Conservation (phyloP, 306 rosid genomes). For the Cucumis hystrix region DNA sequence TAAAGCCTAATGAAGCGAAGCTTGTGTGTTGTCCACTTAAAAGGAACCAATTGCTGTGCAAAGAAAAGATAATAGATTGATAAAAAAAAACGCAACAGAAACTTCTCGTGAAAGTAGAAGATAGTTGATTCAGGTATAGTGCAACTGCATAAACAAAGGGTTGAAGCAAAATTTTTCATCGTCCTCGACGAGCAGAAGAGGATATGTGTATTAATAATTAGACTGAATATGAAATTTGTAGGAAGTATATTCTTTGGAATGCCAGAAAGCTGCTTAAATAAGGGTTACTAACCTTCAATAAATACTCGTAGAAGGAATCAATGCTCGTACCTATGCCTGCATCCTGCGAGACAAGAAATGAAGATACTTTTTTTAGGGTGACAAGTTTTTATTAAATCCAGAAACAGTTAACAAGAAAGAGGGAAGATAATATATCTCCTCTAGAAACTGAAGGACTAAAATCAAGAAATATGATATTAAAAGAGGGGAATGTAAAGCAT, state of each 20-base stretch:
- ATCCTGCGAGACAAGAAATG: constrained; percentile 53
- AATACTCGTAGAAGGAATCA: constrained; percentile 92
- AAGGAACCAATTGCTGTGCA: background rate
- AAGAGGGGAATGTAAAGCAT: background rate
- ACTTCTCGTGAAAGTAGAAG: constrained; percentile 1
- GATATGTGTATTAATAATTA: background rate
- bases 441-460: background rate
- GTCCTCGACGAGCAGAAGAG: background rate
- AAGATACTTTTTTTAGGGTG: background rate
- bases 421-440: background rate
- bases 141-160: background rate
- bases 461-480: background rate
- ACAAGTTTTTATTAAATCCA: background rate
- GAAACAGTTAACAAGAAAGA: background rate
- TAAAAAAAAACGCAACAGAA: background rate
- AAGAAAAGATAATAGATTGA: background rate
- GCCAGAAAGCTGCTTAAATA: background rate
- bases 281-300: constrained; percentile 63
- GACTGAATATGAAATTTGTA: background rate
- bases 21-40: background rate
- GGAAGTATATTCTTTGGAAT: background rate
- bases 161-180: background rate
- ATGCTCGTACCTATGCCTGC: constrained; percentile 99
- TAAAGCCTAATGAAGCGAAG: background rate
- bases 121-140: constrained; percentile 1